Evolutionary conservation across 202 grass and related monocot species (phyloP), one percentile per base, ranked within the genome.

Genomic region (Zizania palustris): DNA sequence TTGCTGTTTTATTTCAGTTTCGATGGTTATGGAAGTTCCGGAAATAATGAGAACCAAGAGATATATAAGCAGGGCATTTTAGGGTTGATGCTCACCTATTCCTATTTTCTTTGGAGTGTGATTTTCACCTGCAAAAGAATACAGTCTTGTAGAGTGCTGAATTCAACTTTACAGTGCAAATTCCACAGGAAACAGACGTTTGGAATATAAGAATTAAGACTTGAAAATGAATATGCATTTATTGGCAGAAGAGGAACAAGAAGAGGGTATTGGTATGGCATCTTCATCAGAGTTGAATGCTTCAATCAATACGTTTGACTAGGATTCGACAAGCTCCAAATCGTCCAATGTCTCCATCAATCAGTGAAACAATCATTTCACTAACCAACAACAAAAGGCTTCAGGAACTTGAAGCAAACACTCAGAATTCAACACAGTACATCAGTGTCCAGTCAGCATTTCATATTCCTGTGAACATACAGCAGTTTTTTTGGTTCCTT

Each of bases 61-160:
- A 63, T n/a, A n/a, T n/a, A n/a, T 13, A 45, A 11, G 10, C 0
- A 4, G 10, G 13, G 19, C 7, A 20, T 11, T 60, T 15, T 28
- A 21, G 59, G 0, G 36, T 9, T 73, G 5, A 2, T 55, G 4
- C 77, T 80, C 35, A 88, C 86, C 71, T 38, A 80, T 75, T 74
- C 1, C 22, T 1, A 85, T 16, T 4, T 0, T 40, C 0, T 0
- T 5, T 0, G 0, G 0, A 0, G 0, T 0, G 0, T 0, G 1
- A 0, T 0, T 28, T 22, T 0, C 0, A 34, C 57, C 83, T 89
- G 79, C 83, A 83, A 41, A 78, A 86, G 51, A 90, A 89, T 10
- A 72, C 5, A 33, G 3, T 34, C 6, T 60, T n/a, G 78, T 1
- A 72, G 3, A 53, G 20, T 14, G 49, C 44, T 28, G 12, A 7